These are phyloP conservation scores for Candida anglica DNA, from an alignment of 805 yeast species.

Conservation along the genomic window DNA sequence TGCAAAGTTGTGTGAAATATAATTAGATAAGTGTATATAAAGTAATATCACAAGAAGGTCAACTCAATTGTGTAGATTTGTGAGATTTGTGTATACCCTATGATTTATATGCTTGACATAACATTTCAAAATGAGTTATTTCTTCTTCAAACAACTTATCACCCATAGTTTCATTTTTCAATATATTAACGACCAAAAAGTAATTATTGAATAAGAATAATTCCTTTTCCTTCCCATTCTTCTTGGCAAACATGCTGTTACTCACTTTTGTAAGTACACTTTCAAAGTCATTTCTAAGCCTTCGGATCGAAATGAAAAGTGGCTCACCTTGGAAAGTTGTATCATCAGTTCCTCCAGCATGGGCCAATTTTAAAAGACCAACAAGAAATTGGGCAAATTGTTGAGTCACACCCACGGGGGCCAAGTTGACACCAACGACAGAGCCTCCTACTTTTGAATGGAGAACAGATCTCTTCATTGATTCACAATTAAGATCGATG, in stretches of 20 bases:
- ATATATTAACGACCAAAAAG: constrained; percentile 55
- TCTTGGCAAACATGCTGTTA: constrained; percentile 30
- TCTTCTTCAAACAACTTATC: constrained; percentile 31
- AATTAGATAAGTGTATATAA: constrained; percentile 2
- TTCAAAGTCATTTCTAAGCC: constrained; percentile 80
- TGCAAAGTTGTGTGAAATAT: constrained; percentile 47
- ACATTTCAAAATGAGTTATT: constrained; percentile 31
- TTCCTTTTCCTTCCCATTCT: constrained; percentile 52
- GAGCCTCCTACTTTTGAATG: constrained; percentile 14
- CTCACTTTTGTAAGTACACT: constrained; percentile 69
- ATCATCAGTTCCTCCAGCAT: constrained; percentile 18
- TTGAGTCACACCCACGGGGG: constrained; percentile 63
- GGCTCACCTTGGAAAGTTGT: constrained; percentile 55
- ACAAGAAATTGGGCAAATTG: constrained; percentile 70
- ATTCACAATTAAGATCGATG: constrained; percentile 74
- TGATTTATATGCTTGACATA: constrained; percentile 37
- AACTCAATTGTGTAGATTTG: too few species aligned
- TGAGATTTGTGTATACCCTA: too few species aligned
- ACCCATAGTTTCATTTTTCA: constrained; percentile 34
- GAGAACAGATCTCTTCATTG: constrained; percentile 50
- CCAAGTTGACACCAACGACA: constrained; percentile 25
- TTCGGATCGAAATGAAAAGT: constrained; percentile 58
- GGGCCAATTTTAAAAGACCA: constrained; percentile 60
- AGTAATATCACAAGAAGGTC: too few species aligned
- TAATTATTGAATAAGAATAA: constrained; percentile 72